phyloP scores from a whole-genome alignment of 208 protist species.

The Leishmania aethiopica region DNA sequence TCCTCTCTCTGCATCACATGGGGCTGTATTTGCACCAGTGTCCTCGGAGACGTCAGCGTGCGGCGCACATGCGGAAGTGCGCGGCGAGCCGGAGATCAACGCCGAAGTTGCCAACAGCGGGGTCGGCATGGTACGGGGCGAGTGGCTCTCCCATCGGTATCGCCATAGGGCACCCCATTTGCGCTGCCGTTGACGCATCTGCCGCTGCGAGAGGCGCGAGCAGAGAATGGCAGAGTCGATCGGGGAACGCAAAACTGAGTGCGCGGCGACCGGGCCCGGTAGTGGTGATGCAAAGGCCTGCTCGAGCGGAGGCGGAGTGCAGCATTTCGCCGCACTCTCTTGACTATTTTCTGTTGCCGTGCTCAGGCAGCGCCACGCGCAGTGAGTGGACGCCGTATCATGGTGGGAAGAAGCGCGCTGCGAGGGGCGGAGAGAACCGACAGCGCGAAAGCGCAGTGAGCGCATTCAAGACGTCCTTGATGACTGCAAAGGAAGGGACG shows the following conservation, averaged over 20 bases:
- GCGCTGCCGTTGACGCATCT: constrained; percentile 52
- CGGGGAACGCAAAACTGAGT: background rate
- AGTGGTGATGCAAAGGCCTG: background rate
- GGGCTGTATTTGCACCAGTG: background rate
- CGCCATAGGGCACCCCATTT: constrained; percentile 54
- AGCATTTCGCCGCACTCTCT: background rate
- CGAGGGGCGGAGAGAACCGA: background rate
- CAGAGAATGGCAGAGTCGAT: background rate
- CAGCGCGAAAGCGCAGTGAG: background rate
- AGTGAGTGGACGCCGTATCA: background rate
- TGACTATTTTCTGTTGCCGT: background rate
- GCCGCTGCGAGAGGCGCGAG: constrained; percentile 29
- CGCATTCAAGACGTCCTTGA: constrained; percentile 1
- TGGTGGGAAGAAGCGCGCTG: background rate
- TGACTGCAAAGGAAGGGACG: background rate
- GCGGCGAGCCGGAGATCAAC: background rate
- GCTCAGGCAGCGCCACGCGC: background rate
- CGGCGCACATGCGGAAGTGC: background rate
- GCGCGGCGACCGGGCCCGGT: background rate
- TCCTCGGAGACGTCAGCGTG: background rate
- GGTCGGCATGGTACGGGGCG: background rate
- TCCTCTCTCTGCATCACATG: background rate
- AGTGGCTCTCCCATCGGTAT: constrained; percentile 23
- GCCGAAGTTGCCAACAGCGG: background rate
- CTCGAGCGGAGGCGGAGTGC: background rate